Percentiles rank a stretch among this genome's conserved stretches.
Conservation (phyloP, 805 yeast genomes). For the Priceomyces castillae region DNA sequence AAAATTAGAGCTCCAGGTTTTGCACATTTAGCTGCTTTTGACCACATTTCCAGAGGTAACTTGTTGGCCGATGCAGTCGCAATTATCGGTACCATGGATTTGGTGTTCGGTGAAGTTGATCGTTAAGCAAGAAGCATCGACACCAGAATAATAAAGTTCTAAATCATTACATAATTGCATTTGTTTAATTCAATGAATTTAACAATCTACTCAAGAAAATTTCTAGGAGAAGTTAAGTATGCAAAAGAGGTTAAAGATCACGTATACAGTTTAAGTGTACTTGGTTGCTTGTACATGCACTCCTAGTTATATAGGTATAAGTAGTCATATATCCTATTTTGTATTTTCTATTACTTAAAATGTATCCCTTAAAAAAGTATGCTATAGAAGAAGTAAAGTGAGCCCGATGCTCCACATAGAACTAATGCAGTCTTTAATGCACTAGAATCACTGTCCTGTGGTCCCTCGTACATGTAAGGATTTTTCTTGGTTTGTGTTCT, state of each 20-base stretch:
- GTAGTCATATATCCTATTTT: neutral
- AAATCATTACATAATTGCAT: slow-evolving; percentile 9
- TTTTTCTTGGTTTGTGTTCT: slow-evolving; percentile 7
- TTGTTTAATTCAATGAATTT: slow-evolving; percentile 10
- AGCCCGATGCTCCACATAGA: slow-evolving; percentile 33
- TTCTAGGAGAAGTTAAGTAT: neutral
- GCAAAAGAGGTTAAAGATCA: neutral
- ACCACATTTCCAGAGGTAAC: slow-evolving; percentile 81
- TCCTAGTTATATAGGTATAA: neutral
- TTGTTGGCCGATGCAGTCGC: slow-evolving; percentile 91
- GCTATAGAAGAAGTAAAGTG: slow-evolving; percentile 27
- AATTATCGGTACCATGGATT: slow-evolving; percentile 92
- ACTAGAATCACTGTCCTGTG: slow-evolving; percentile 19
- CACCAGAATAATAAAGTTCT: slow-evolving; percentile 3
- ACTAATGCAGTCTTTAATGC: slow-evolving; percentile 22
- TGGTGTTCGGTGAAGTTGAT: slow-evolving; percentile 93
- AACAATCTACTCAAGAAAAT: slow-evolving; percentile 3
- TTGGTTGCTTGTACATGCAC: neutral
- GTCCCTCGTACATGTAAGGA: slow-evolving; percentile 37
- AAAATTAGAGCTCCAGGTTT: slow-evolving; percentile 94
- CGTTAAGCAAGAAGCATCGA: slow-evolving; percentile 45
- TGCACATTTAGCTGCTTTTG: slow-evolving; percentile 86
- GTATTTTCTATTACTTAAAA: neutral
- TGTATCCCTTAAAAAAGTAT: slow-evolving; percentile 4
- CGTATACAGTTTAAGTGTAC: neutral